A percentile compares a stretch with the other conserved stretches of the same genome.
phyloP scores from a whole-genome alignment of 139 green algal species.

The Protoeuglena noctilucae region DNA sequence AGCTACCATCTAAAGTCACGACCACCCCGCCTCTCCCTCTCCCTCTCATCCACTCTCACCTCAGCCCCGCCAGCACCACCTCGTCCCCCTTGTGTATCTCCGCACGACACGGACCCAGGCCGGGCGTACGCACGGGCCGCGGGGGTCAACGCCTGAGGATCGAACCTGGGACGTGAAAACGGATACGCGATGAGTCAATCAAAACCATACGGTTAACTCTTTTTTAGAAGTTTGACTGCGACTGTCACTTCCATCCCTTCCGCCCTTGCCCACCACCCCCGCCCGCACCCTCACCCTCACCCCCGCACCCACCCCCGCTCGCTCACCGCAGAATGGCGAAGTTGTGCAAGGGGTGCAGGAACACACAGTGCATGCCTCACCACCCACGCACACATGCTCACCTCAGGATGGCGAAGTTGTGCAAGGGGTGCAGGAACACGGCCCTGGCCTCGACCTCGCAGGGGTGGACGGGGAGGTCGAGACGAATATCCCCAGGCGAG shows the following conservation, averaged over 20 bases:
- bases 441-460: conserved; percentile 47
- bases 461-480: conserved; percentile 72
- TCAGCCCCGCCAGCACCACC: conserved; percentile 50
- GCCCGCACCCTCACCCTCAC: background rate
- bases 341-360: conserved; percentile 22
- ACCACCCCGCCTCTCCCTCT: too few relatives aligned
- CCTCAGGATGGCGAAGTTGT: conserved; percentile 66
- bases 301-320: conserved; percentile 1
- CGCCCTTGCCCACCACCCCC: background rate
- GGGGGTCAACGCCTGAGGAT: too few relatives aligned
- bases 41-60: too few relatives aligned
- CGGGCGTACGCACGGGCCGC: too few relatives aligned
- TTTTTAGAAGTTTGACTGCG: too few relatives aligned
- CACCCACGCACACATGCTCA: conserved; percentile 28
- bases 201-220: too few relatives aligned
- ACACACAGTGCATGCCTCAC: background rate
- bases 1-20: too few relatives aligned
- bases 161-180: too few relatives aligned
- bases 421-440: conserved; percentile 64
- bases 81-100: too few relatives aligned
- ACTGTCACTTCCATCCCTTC: too few relatives aligned
- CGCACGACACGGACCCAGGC: too few relatives aligned
- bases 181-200: too few relatives aligned
- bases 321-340: conserved; percentile 13
- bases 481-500: conserved; percentile 49